These are phyloP conservation scores for Botryotinia convoluta DNA, from an alignment of 2,329 filamentous ascomycete genomes.

Conservation along the genomic window DNA sequence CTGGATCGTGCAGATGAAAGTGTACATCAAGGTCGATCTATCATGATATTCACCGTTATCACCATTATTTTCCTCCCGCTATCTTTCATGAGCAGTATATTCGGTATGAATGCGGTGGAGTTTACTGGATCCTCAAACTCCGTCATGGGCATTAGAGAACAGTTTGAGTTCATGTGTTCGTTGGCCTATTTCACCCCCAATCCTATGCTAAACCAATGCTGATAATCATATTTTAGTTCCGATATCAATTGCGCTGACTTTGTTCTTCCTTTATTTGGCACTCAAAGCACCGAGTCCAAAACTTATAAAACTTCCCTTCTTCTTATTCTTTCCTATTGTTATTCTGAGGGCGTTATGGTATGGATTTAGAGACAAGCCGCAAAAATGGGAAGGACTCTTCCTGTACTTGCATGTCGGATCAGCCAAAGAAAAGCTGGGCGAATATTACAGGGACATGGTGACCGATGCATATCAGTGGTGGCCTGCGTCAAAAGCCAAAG, in stretches of 20 bases:
- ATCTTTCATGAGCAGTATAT: slow-evolving; percentile 14
- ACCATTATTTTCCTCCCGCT: slow-evolving; percentile 14
- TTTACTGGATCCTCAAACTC: neutral
- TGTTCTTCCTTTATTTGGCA: neutral
- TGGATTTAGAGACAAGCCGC: neutral
- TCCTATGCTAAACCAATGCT: too few species aligned
- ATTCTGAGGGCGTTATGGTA: rapidly evolving
- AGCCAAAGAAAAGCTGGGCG: neutral
- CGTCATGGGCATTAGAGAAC: neutral
- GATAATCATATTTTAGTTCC: neutral
- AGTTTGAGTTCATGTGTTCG: slow-evolving; percentile 11
- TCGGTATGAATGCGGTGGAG: slow-evolving; percentile 15
- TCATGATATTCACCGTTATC: slow-evolving; percentile 15
- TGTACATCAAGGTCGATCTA: neutral
- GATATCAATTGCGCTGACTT: neutral
- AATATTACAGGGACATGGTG: neutral
- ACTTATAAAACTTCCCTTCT: neutral
- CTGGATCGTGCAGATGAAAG: neutral
- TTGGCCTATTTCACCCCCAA: neutral
- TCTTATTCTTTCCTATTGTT: neutral
- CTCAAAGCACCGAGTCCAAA: neutral
- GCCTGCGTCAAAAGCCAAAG: neutral
- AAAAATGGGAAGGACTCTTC: neutral
- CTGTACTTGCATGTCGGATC: neutral
- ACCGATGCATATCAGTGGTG: neutral